These are phyloP conservation scores for Musa schizocarpa DNA, from an alignment of 176 grass and related monocot genomes.

Conservation along the genomic window DNA sequence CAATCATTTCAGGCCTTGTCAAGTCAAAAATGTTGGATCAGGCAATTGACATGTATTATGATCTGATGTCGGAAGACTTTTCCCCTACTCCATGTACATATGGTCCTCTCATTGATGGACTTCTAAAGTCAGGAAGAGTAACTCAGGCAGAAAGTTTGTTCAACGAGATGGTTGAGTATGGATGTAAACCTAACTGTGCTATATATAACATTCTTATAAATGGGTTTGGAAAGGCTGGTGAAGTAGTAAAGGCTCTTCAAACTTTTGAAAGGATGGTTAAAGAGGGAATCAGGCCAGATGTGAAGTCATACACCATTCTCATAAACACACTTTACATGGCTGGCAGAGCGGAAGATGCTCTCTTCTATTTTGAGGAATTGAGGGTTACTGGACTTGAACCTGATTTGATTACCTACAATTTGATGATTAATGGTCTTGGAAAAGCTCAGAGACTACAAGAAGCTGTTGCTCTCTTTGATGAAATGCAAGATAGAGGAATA, in stretches of 20 bases:
- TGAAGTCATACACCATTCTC: constrained; percentile 79
- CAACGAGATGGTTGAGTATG: constrained; percentile 62
- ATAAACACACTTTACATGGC: constrained; percentile 48
- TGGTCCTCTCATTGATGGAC: constrained; percentile 81
- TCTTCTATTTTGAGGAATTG: constrained; percentile 63
- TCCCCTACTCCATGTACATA: constrained; percentile 73
- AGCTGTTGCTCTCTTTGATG: constrained; percentile 47
- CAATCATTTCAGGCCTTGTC: constrained; percentile 80
- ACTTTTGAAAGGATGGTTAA: constrained; percentile 59
- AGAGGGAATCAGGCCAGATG: constrained; percentile 78
- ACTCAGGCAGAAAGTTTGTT: constrained; percentile 66
- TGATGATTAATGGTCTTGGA: constrained; percentile 74
- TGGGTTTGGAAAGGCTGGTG: constrained; percentile 57
- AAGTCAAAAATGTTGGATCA: constrained; percentile 56
- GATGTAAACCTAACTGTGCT: constrained; percentile 65
- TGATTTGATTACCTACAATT: constrained; percentile 79
- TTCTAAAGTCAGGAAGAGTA: constrained; percentile 59
- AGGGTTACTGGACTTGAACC: constrained; percentile 45
- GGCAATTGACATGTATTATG: constrained; percentile 70
- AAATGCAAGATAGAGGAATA: constrained; percentile 73
- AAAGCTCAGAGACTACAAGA: constrained; percentile 63
- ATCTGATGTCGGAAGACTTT: constrained; percentile 54
- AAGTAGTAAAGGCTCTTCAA: constrained; percentile 46
- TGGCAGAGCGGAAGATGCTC: constrained; percentile 49
- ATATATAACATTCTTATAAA: constrained; percentile 93